Conservation (phyloP, 768 basidiomycete species). For the Rickenella mellea region DNA sequence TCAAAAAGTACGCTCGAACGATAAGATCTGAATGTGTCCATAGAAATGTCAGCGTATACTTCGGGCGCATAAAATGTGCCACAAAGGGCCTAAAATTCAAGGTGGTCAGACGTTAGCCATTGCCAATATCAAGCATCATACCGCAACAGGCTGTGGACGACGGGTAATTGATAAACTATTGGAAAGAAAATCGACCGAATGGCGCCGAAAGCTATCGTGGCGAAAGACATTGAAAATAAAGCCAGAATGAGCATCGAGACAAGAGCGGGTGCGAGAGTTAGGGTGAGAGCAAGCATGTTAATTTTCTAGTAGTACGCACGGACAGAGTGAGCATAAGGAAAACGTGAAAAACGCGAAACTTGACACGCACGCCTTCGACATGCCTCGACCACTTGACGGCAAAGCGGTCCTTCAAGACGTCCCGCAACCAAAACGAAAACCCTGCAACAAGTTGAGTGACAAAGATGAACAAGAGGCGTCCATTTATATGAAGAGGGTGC, state of each 20-base stretch:
- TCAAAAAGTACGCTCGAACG: constrained; percentile 39
- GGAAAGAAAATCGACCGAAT: constrained; percentile 41
- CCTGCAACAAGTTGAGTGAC: constrained; percentile 43
- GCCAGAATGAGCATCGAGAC: neutral
- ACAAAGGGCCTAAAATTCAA: constrained; percentile 33
- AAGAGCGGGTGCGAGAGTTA: too few relatives aligned
- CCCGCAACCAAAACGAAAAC: constrained; percentile 40
- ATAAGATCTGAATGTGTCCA: constrained; percentile 36
- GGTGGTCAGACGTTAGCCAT: neutral
- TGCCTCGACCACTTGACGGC: constrained; percentile 21
- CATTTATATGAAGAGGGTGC: constrained; percentile 68
- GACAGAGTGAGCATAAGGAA: too few relatives aligned
- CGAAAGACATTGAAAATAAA: constrained; percentile 1
- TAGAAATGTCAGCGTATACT: constrained; percentile 43
- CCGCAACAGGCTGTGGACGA: constrained; percentile 38
- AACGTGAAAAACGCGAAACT: neutral
- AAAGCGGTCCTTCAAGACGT: constrained; percentile 55
- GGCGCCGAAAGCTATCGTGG: constrained; percentile 33
- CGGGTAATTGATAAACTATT: constrained; percentile 42
- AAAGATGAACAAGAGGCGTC: constrained; percentile 51
- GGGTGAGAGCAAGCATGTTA: too few relatives aligned
- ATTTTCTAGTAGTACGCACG: too few relatives aligned
- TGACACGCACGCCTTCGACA: constrained; percentile 1
- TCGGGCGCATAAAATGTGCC: constrained; percentile 44
- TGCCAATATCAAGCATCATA: neutral